Evolutionary conservation across 257 asterid genomes (phyloP).

Genomic region (Nicotiana attenuata): DNA sequence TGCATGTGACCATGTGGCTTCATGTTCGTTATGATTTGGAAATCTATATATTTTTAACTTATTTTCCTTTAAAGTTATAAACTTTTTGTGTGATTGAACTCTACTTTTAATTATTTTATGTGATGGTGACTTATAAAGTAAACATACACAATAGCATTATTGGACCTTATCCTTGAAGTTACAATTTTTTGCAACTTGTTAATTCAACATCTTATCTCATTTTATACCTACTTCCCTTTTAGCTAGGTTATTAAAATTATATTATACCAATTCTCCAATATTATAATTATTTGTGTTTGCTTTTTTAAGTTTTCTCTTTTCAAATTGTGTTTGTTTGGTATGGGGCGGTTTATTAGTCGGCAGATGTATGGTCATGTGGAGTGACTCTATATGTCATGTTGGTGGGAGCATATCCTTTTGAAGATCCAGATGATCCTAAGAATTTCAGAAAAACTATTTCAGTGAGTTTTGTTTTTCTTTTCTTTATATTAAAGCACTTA

Average conservation of each 20-base stretch:
- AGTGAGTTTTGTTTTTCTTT: conserved; percentile 16
- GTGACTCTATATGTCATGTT: conserved; percentile 71
- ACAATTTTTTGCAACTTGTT: background rate
- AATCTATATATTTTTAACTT: background rate
- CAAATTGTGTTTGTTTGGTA: too few relatives aligned
- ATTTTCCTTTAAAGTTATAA: background rate
- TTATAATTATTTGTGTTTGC: background rate
- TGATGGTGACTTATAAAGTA: background rate
- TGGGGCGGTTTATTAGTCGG: conserved; percentile 27
- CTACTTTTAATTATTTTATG: background rate
- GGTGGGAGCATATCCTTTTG: conserved; percentile 80
- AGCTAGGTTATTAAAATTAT: background rate
- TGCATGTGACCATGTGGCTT: conserved; percentile 10
- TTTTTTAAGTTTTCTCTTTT: background rate
- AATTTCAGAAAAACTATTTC: conserved; percentile 62
- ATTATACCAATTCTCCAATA: background rate
- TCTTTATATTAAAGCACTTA: background rate
- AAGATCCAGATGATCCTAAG: conserved; percentile 55
- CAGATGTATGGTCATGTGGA: conserved; percentile 79
- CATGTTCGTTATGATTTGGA: background rate
- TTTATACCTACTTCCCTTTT: background rate
- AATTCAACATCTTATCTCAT: background rate
- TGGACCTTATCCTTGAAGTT: background rate
- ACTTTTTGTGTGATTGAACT: background rate
- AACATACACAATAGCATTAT: background rate